Conservation (phyloP, 257 asterid species). For the Cinchona pubescens region DNA sequence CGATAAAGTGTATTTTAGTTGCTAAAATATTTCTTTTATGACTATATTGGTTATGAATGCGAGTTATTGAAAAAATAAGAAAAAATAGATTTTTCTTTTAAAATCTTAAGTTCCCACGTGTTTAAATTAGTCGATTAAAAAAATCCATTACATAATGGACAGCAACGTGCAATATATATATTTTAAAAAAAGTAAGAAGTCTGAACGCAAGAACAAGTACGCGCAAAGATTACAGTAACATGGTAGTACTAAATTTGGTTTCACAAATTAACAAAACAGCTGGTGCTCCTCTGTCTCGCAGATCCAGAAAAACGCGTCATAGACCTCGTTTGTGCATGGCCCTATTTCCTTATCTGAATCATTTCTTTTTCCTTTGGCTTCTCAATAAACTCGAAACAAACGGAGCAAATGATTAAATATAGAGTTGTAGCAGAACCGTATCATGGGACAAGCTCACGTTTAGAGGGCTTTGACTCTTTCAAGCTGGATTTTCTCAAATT, state of each 20-base stretch:
- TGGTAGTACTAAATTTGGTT: not conserved
- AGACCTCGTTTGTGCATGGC: constrained; percentile 9
- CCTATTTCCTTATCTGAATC: constrained; percentile 11
- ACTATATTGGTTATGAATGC: no score
- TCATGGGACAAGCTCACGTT: constrained; percentile 2
- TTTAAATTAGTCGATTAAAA: no score
- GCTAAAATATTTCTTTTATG: no score
- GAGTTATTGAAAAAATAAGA: no score
- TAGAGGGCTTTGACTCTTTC: not conserved
- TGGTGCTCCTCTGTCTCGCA: constrained; percentile 58
- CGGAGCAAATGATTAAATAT: not conserved
- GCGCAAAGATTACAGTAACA: constrained; percentile 33
- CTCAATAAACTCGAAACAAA: not conserved
- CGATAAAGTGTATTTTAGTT: no score
- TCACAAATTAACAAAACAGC: constrained; percentile 43
- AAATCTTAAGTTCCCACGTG: no score
- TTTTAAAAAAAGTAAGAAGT: not conserved
- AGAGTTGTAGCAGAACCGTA: not conserved
- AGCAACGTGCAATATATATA: no score
- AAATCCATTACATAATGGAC: no score
- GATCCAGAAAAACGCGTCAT: constrained; percentile 50
- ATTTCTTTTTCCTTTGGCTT: not conserved
- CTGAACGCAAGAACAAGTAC: constrained; percentile 2
- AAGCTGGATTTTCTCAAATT: not conserved
- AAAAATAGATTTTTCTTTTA: no score